Evolutionary conservation across 257 asterid species (phyloP).

Genomic region (Dorcoceras hygrometricum): DNA sequence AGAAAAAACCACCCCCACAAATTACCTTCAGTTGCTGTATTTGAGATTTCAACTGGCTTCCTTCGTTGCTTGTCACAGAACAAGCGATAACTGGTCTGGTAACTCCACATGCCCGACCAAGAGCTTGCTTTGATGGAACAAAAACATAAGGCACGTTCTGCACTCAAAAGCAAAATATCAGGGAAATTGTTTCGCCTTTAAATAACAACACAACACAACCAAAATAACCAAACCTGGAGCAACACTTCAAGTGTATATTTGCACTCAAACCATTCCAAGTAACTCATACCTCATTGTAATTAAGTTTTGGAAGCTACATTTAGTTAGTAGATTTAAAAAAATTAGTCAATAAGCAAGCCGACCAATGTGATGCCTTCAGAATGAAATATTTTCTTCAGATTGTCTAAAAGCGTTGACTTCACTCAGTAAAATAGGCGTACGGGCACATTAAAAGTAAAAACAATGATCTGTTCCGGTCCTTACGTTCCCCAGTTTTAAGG

Average conservation of each 20-base stretch:
- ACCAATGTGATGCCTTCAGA: background rate
- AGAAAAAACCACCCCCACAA: background rate
- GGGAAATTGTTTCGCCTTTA: background rate
- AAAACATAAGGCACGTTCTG: conserved; percentile 52
- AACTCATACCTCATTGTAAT: background rate
- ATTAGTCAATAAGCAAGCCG: background rate
- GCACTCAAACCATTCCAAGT: too few species aligned
- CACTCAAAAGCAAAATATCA: background rate
- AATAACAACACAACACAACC: background rate
- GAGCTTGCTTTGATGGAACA: conserved; percentile 49
- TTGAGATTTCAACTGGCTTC: conserved; percentile 87
- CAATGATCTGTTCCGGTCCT: too few species aligned
- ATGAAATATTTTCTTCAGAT: too few species aligned
- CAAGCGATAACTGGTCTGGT: conserved; percentile 68
- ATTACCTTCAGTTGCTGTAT: conserved; percentile 72
- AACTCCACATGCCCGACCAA: conserved; percentile 92
- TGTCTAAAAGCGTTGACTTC: too few species aligned
- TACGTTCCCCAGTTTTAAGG: too few species aligned
- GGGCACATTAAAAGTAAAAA: too few species aligned
- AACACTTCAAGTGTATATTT: background rate
- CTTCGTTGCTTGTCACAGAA: conserved; percentile 81
- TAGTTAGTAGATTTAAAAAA: too few species aligned
- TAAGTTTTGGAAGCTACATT: background rate
- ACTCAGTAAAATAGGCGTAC: too few species aligned
- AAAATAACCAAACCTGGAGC: background rate